These are phyloP conservation scores for Pezicula carpinea DNA, from an alignment of 2,329 filamentous ascomycete genomes.

Conservation along the genomic window DNA sequence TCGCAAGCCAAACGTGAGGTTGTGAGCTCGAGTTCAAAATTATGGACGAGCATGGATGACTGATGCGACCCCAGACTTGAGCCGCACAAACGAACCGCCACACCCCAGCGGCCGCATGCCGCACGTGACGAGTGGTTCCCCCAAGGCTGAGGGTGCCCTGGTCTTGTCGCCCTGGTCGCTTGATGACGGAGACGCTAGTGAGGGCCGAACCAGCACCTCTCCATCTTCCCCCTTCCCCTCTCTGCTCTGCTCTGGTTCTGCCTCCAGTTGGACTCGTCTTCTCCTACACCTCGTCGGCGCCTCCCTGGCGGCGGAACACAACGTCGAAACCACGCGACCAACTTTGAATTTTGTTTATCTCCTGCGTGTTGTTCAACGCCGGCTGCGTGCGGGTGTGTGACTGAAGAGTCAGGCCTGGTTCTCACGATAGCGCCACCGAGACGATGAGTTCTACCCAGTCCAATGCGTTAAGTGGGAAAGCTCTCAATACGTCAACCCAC, in stretches of 20 bases:
- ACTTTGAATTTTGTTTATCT: too few species aligned
- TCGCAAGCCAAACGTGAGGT: not conserved
- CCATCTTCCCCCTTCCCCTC: too few species aligned
- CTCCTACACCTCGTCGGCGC: not conserved
- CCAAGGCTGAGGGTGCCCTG: too few species aligned
- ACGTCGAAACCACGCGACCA: too few species aligned
- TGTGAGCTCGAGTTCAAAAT: not conserved
- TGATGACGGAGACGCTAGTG: not conserved
- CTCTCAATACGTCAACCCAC: constrained; percentile 24
- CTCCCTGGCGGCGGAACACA: not conserved
- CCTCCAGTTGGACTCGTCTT: not conserved
- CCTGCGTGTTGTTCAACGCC: too few species aligned
- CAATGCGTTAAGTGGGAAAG: constrained; percentile 28
- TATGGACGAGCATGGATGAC: constrained; percentile 1
- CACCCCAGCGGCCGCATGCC: too few species aligned
- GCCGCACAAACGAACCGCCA: not conserved
- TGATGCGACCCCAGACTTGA: not conserved
- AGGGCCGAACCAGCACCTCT: too few species aligned
- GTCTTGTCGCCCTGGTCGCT: not conserved
- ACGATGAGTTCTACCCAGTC: constrained; percentile 28
- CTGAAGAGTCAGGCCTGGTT: too few species aligned
- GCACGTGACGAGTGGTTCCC: too few species aligned
- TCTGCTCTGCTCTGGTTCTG: not conserved
- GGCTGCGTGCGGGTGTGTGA: too few species aligned
- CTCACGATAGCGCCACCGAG: not conserved